Base-by-base conservation (phyloP, 2,329 filamentous ascomycete genomes). In the Microdochium nivale region DNA sequence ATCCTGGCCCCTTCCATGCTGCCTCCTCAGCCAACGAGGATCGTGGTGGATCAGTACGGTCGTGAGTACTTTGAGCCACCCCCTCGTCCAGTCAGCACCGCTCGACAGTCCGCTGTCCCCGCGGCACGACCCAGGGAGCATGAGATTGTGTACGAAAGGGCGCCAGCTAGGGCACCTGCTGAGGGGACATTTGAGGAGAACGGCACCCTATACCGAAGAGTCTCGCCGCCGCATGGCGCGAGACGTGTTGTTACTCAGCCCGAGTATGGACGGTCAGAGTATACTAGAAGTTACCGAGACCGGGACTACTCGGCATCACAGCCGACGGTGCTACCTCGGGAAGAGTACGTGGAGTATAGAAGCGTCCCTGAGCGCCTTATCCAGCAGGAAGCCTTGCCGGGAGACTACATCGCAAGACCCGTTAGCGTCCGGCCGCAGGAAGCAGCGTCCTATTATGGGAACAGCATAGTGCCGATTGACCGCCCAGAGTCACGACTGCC, bases 41-140 rank as follows among this genome's bases (percentile, higher is more conserved):
- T 96, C 56, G 77, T 95, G 32, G 76, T 95, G 51, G 91, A 96
- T 68, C 83, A 88, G 55, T 88, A 84, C 67, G 90, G 90, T 40
- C 88, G 88, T 64, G 83, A 89, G 64, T 96, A 91, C 69, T 66
- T 78, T 54, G 80, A 84, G 59, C 79, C 81, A 25, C 60, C 69
- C 10, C 74, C 72, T 48, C 58, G 66, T 24, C 58, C 73, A 23
- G 56, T 73, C 19, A 56, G 65, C 30, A 52, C 72, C 25, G 60
- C 69, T 19, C 68, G 77, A 50, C 75, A 74, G 49, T 81, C 79
- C n/a, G 72, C 75, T 25, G 77, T 77, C 13, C 75, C 77, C 35
- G 67, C 71, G 16, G 51, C 58, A 48, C 58, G 62, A 53, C 62
- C 65, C 23, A 66, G 73, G 16, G 80, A 83, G 27, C 69, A 74